Base-by-base conservation (phyloP, 225 moss, liverwort and hornwort species). In the Straminergon stramineum region DNA sequence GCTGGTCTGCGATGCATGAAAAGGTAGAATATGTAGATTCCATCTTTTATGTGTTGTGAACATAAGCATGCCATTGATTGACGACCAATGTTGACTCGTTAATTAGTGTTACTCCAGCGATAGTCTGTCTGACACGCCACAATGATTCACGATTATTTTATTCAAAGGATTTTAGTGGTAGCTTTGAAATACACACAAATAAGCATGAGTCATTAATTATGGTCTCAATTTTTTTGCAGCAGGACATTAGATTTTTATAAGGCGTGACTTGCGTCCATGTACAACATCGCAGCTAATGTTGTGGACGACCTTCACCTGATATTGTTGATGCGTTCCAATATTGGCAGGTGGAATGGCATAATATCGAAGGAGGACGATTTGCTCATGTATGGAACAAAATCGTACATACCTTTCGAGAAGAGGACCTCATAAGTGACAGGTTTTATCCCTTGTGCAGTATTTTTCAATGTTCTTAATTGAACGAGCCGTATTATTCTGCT, bases 341-440 rank as follows among this genome's bases (percentile, higher is more conserved):
- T 79, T 90, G 88, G 45, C 86, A 94, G 94, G 90, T 96, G 83
- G 95, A 95, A 78, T 94, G 94, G 93, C 88, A 45, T 89, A 86
- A 89, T 53, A 88, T 91, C 74, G 95, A 96, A 89, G 93, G 93
- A 63, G 94, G 90, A 57, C 95, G 92, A 86, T 99, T 99, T 91
- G 95, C 96, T 90, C 97, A 95, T 75, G 89, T 96, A 17, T 99
- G 99, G 99, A 99, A 97, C 89, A 92, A 90, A 86, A 96, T 99
- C 61, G 92, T 99, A 71, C 81, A 77, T 45, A 96, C 92, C 34
- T 99, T 99, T 90, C 96, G 99, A 89, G 97, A 97, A 87, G 99
- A 99, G 88, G 99, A 99, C 90, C 90, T 99, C 65, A 93, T 99
- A 84, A 95, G 95, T 88, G 96, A 99, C 93, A 96, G 95, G 98